Conservation (phyloP, 495 filamentous ascomycete genomes). For the Podospora anserina region DNA sequence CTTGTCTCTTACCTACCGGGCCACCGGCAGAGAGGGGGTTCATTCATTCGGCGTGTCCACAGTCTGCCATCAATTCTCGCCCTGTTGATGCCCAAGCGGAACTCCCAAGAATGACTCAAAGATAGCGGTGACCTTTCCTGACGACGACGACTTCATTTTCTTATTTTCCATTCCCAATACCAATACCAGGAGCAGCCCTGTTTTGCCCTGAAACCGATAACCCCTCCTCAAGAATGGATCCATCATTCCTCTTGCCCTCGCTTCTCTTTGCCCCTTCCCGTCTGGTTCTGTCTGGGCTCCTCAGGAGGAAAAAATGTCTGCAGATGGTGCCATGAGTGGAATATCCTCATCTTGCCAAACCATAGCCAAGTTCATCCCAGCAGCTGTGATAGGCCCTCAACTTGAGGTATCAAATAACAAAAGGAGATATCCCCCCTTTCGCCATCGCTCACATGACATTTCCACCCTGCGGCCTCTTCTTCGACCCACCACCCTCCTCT, state of each 20-base stretch:
- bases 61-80: neutral
- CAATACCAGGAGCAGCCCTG: neutral
- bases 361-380: neutral
- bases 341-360: neutral
- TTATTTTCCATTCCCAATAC: neutral
- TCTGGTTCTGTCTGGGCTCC: neutral
- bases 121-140: neutral
- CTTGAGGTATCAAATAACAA: neutral
- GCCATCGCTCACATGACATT: neutral
- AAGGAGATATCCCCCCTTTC: neutral
- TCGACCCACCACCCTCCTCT: neutral
- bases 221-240: neutral
- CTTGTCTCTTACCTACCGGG: neutral
- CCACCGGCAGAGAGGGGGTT: neutral
- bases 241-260: neutral
- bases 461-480: neutral
- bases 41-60: neutral
- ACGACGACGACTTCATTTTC: neutral
- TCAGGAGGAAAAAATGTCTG: neutral
- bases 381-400: neutral
- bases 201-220: neutral
- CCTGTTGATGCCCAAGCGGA: neutral
- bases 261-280: neutral
- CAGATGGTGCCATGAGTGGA: neutral
- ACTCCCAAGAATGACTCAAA: neutral